Evolutionary conservation across 2,329 filamentous ascomycete species (phyloP), one percentile per base, ranked within the genome.

Genomic region (Fusarium dimerum): DNA sequence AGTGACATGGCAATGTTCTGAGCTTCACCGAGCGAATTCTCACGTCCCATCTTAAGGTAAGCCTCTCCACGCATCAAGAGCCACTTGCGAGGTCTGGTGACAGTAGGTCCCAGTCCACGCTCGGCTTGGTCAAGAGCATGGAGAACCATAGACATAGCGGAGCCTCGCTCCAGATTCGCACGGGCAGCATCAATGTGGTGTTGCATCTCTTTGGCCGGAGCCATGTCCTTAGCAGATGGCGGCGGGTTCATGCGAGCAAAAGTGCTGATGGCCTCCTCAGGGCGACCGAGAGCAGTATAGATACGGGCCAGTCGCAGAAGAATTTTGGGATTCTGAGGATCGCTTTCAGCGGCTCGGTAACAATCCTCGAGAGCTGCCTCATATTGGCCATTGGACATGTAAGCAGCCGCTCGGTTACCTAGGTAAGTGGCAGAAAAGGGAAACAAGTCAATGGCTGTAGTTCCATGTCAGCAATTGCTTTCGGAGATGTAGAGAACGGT

Each of bases 371-470:
- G 77, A 15, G 94, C 94, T 57, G 88, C 81, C 51, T 82, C 76
- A 70, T 88, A 97, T 66, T 88, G 85, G 62, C 87, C 87, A 53
- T 90, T 90, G 48, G 90, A 90, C 80, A 99, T 96, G 76, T 90
- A 91, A 36, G 94, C 94, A 30, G 94, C 94, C 39, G 94, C 92
- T 66, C 94, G 88, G 79, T 99, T 99, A 71, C 90, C 93, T 60
- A 96, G 83, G 73, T 96, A 97, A 43, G 92, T 96, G 36, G 92
- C 79, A 47, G 92, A 95, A 64, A 86, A 81, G 48, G 92, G 92
- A 66, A 93, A 87, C 57, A 93, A 83, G 64, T 94, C 89, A 66
- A 99, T 89, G 56, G 94, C 94, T 97, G 69, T 5, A 41, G 39
- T 29, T 34, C 42, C 18, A 17, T 49, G 61, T 65, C 51, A 65